Percentiles rank a stretch among this genome's conserved stretches.
phyloP scores from a whole-genome alignment of 345 rosid species.

The Citrus trifoliata region DNA sequence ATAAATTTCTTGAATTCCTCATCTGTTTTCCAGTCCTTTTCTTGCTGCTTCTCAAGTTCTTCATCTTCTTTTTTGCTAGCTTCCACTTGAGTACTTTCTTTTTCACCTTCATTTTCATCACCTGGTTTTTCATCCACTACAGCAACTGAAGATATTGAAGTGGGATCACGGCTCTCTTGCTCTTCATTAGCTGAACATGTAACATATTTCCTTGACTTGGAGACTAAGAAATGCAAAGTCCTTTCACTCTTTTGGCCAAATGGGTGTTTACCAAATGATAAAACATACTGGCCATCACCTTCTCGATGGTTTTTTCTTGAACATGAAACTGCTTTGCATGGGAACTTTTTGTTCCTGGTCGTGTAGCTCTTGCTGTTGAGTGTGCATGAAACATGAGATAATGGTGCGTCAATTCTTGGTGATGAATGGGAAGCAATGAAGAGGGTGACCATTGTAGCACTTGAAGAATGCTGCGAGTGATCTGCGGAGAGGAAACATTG shows the following conservation, averaged over 20 bases:
- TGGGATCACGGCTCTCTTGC: conserved; percentile 29
- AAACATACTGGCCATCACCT: neutral
- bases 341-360: neutral
- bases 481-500: conserved; percentile 1
- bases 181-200: conserved; percentile 43
- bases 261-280: neutral
- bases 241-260: conserved; percentile 4
- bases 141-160: conserved; percentile 30
- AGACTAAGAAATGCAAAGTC: neutral
- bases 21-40: conserved; percentile 85
- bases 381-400: conserved; percentile 8
- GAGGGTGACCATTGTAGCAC: conserved; percentile 31
- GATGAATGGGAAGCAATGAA: conserved; percentile 21
- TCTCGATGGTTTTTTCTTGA: conserved; percentile 9
- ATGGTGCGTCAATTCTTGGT: neutral
- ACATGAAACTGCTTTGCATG: neutral
- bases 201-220: conserved; percentile 15
- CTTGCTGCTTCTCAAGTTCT: conserved; percentile 58
- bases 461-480: neutral
- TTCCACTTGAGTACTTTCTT: conserved; percentile 20
- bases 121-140: conserved; percentile 38
- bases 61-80: conserved; percentile 20
- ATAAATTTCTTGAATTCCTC: conserved; percentile 95
- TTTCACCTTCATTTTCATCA: conserved; percentile 5
- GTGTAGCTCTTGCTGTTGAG: neutral